These are phyloP conservation scores for Wolfiporia cocos DNA, from an alignment of 1,284 basidiomycete species.

Conservation along the genomic window DNA sequence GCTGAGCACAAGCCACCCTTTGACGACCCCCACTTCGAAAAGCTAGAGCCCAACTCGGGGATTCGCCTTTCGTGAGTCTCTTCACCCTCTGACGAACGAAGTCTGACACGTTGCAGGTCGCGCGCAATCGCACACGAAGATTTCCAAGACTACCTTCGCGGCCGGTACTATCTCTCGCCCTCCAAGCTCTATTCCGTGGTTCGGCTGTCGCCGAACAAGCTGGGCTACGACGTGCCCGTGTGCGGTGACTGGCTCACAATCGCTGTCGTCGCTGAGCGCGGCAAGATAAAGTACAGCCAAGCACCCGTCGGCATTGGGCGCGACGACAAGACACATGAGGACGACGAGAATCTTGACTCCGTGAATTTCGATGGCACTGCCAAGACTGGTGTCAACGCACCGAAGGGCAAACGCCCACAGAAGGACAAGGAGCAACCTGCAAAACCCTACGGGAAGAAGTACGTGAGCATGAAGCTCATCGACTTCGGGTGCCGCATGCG, in stretches of 20 bases:
- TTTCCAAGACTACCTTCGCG: slow-evolving; percentile 78
- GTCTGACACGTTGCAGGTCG: slow-evolving; percentile 41
- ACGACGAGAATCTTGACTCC: slow-evolving; percentile 23
- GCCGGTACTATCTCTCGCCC: slow-evolving; percentile 83
- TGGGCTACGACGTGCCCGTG: slow-evolving; percentile 87
- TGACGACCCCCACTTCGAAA: slow-evolving; percentile 70
- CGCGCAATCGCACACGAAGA: slow-evolving; percentile 71
- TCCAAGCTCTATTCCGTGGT: slow-evolving; percentile 85
- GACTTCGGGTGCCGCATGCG: slow-evolving; percentile 65
- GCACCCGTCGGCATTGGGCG: slow-evolving; percentile 53
- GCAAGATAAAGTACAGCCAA: slow-evolving; percentile 61
- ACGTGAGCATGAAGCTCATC: slow-evolving; percentile 81
- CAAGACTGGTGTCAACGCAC: slow-evolving; percentile 17
- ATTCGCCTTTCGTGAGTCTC: slow-evolving; percentile 73
- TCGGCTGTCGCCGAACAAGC: slow-evolving; percentile 69
- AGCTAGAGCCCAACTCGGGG: slow-evolving; percentile 82
- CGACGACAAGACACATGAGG: slow-evolving; percentile 35
- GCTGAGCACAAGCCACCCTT: slow-evolving; percentile 56
- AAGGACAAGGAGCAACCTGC: slow-evolving; percentile 31
- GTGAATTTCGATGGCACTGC: slow-evolving; percentile 15
- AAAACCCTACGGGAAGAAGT: slow-evolving; percentile 66
- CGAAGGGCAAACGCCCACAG: slow-evolving; percentile 30
- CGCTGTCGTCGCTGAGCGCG: slow-evolving; percentile 83
- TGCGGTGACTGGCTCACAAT: slow-evolving; percentile 90
- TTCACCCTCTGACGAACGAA: slow-evolving; percentile 5